Conservation (phyloP, 306 rosid species). For the Luffa aegyptiaca region DNA sequence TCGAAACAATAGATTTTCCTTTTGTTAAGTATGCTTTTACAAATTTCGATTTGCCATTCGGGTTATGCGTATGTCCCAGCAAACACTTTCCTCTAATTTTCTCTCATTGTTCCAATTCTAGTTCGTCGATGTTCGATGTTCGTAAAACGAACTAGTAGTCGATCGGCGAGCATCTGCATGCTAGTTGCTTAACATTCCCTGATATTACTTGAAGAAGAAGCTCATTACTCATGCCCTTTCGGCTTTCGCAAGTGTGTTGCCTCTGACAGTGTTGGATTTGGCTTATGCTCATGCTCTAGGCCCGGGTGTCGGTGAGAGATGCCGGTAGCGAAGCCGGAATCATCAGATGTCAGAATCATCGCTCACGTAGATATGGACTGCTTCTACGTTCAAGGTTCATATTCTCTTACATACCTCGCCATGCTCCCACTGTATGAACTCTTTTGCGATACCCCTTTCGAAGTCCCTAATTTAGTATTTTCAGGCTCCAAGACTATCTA, state of each 20-base stretch:
- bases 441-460: background rate
- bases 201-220: background rate
- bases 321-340: slow-evolving; percentile 79
- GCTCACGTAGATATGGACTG: slow-evolving; percentile 95
- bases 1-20: no score
- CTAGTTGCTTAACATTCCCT: background rate
- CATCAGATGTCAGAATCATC: slow-evolving; percentile 64
- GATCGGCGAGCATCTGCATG: background rate
- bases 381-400: slow-evolving; percentile 91
- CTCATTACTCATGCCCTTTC: background rate
- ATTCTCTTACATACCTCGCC: background rate
- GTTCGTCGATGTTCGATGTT: background rate
- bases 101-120: background rate
- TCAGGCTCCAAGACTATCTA: background rate
- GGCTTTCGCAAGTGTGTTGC: background rate
- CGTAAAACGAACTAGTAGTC: no score
- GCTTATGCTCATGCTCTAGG: background rate
- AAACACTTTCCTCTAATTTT: background rate
- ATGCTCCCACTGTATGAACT: background rate
- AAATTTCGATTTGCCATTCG: no score
- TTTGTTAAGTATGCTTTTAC: no score
- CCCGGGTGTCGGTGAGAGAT: slow-evolving; percentile 16
- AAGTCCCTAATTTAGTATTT: background rate
- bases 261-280: background rate
- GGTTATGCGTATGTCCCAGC: no score